Base-by-base conservation (phyloP, 768 basidiomycete genomes). In the Hygrocybe punicea region DNA sequence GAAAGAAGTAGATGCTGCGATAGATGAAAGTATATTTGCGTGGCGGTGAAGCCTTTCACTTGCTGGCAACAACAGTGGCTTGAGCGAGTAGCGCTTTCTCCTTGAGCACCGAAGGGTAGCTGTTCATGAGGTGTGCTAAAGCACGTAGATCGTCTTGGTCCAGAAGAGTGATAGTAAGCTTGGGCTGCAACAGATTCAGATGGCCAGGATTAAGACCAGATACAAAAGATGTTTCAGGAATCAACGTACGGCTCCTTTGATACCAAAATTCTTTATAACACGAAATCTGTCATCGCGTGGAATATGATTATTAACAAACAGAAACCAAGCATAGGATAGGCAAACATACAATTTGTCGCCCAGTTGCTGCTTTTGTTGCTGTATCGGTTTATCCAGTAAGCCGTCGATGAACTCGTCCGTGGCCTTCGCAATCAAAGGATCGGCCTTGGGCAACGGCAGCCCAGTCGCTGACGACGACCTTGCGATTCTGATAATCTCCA, bases 111-210 rank as follows among this genome's bases (percentile, higher is more conserved):
- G 82, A 73, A 10, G 90, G 88, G 69, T 91, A 93, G 67, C 89
- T 89, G 69, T 92, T 89, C 85, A 91, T 86, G 42, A 95, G 79
- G 68, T 92, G 90, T 6, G 90, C 87, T 47, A 95, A 80, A 4
- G 91, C 78, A 42, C 87, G 83, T 21, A 95, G 79, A 65, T 96
- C 93, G 58, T 94, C 93, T 63, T 86, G 80, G 65, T 95, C 91
- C 58, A 96, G 74, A 8, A 94, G 79, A 4, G 81, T 75, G 63
- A 97, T 91, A 1, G 93, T 94, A 60, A 92, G 74, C 68, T 93
- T 93, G 50, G 91, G 89, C 84, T 90, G 62, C 14, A 57, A 36
- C 21, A 42, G 44, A 39, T 21, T n/a, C n/a, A n/a, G n/a, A n/a
- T 9, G 42, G 45, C 23, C 35, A 61, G 52, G 47, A 53, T 19